Conservation (phyloP, 305 asterid species). For the Withania somnifera region DNA sequence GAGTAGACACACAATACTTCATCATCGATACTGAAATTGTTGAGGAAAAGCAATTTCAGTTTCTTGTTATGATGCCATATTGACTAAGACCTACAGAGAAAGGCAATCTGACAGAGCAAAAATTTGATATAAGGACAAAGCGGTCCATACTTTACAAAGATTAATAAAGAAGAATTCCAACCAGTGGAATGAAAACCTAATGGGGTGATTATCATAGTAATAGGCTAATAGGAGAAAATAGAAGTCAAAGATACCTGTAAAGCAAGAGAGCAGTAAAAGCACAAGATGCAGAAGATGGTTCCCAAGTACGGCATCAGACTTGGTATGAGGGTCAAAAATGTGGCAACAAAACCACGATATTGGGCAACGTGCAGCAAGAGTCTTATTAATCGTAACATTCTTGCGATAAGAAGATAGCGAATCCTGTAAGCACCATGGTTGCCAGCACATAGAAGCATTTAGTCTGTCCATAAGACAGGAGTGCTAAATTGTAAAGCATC, state of each 20-base stretch:
- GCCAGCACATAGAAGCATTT: background rate
- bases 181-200: background rate
- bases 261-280: slow-evolving; percentile 89
- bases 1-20: background rate
- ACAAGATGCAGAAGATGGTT: slow-evolving; percentile 76
- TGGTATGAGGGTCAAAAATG: slow-evolving; percentile 87
- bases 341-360: slow-evolving; percentile 93
- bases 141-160: background rate
- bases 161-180: background rate
- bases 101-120: background rate
- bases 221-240: background rate
- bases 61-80: background rate
- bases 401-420: slow-evolving; percentile 93
- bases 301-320: slow-evolving; percentile 96
- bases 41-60: background rate
- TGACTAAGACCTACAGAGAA: background rate
- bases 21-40: background rate
- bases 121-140: background rate
- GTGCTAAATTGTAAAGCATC: background rate
- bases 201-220: background rate
- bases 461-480: background rate
- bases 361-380: slow-evolving; percentile 78
- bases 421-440: slow-evolving; percentile 46
- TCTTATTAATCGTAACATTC: slow-evolving; percentile 89
- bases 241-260: slow-evolving; percentile 54